Base-by-base conservation (phyloP, 768 basidiomycete genomes). In the Clitopilus passeckerianus region DNA sequence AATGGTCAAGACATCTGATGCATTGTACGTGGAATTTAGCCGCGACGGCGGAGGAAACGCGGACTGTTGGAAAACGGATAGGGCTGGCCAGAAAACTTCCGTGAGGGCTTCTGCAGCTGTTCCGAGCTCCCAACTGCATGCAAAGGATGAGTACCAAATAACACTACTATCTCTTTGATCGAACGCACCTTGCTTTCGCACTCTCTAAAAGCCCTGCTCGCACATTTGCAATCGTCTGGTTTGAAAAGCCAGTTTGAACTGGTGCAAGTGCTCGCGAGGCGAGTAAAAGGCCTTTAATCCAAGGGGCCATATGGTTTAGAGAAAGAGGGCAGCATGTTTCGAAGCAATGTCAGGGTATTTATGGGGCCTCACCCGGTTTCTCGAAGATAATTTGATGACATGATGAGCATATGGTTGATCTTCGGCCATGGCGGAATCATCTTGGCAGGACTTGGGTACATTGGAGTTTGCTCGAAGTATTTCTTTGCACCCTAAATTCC, bases 51-150 rank as follows among this genome's bases (percentile, higher is more conserved):
- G 80, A 52, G 77, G 77, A 35, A 79, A 71, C 6, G 77, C 71
- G 50, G 65, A 67, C n/a, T 71, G 53, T 44, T 71, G 68, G 64
- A 83, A 86, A 16, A 84, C 80, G 20, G 84, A 80, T 35, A 84
- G 67, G 6, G 69, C 58, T 5, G 83, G 80, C 71, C 78, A 79
- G 35, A 77, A 73, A 30, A 79, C 68, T 66, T 87, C 86, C 14
- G 78, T 77, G 53, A 86, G 65, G 12, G 85, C 81, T 66, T 86
- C 76, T n/a, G 80, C 72, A 35, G 78, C 76, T n/a, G 78, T 81
- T 6, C 86, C 86, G 46, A 81, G 65, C 63, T 86, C 85, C 86
- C 86, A 86, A 62, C 83, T 86, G 35, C 27, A 30, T 30, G 27
- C 27, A 58, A 41, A 7, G 35, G 35, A 18, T 41, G 14, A 41